phyloP scores from a whole-genome alignment of 345 rosid species.

The Mangifera indica region DNA sequence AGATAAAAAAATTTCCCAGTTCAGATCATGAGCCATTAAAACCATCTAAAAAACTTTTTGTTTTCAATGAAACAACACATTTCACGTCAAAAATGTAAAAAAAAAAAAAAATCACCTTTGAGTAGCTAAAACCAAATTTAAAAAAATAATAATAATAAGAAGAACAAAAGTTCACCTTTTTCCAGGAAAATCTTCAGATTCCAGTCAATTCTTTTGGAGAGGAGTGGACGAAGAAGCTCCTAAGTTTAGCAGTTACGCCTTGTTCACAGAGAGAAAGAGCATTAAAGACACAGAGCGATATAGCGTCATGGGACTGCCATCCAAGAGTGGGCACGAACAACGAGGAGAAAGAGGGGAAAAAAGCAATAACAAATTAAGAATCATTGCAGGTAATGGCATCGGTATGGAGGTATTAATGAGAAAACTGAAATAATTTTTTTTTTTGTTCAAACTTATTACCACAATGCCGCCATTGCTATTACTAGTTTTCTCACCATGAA shows the following conservation, averaged over 20 bases:
- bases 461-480: not conserved
- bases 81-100: not conserved
- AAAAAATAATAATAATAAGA: too few species aligned
- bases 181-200: not conserved
- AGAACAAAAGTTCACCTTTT: conserved; percentile 3
- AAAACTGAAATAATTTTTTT: too few species aligned
- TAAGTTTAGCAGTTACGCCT: not conserved
- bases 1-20: not conserved
- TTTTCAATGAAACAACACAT: not conserved
- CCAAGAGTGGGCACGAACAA: conserved; percentile 21
- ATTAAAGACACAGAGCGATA: conserved; percentile 22
- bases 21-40: not conserved
- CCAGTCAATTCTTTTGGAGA: not conserved
- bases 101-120: not conserved
- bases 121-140: not conserved
- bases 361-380: not conserved
- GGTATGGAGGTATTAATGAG: not conserved
- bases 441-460: too few species aligned
- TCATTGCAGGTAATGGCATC: not conserved
- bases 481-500: too few species aligned
- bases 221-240: not conserved
- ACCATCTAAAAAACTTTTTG: not conserved
- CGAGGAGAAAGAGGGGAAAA: conserved; percentile 12
- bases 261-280: conserved; percentile 7
- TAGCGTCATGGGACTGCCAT: conserved; percentile 10